phyloP scores from a whole-genome alignment of 768 basidiomycete species.

The Cystofilobasidium ferigula region DNA sequence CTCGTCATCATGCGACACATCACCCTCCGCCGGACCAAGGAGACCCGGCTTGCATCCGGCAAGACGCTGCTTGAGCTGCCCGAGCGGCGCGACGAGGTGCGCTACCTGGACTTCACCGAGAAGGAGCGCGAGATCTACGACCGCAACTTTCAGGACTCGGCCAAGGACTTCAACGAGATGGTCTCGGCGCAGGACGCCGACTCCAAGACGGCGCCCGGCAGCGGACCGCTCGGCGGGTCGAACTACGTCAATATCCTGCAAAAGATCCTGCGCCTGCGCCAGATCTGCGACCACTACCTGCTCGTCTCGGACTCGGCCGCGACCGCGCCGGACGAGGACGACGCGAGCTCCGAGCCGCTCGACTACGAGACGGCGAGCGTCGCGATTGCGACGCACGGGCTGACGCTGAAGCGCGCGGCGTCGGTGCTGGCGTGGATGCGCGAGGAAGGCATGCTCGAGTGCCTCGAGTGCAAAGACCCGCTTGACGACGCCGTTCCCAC shows the following conservation, averaged over 20 bases:
- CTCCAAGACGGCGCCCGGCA: conserved; percentile 40
- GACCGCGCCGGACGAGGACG: conserved; percentile 38
- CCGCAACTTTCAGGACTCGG: conserved; percentile 75
- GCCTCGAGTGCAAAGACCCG: conserved; percentile 63
- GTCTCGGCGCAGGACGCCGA: conserved; percentile 33
- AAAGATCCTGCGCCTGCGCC: conserved; percentile 86
- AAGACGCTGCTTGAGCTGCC: conserved; percentile 76
- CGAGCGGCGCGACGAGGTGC: conserved; percentile 75
- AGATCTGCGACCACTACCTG: conserved; percentile 94
- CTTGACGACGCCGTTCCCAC: conserved; percentile 50
- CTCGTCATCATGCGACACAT: conserved; percentile 96
- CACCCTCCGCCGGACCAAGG: conserved; percentile 91
- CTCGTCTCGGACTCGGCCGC: conserved; percentile 48
- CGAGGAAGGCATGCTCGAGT: conserved; percentile 78
- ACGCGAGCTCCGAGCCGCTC: conserved; percentile 44
- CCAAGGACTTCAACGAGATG: conserved; percentile 58
- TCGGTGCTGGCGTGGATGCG: conserved; percentile 76
- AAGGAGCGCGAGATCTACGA: conserved; percentile 79
- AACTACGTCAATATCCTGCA: conserved; percentile 96
- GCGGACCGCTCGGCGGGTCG: conserved; percentile 89
- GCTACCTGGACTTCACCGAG: conserved; percentile 69
- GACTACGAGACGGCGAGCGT: conserved; percentile 71
- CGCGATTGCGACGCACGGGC: conserved; percentile 64
- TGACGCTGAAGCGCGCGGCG: conserved; percentile 58
- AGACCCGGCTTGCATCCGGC: conserved; percentile 68